Evolutionary conservation across 352 stramenopile species (phyloP).

Genomic region (Phytophthora citricola): DNA sequence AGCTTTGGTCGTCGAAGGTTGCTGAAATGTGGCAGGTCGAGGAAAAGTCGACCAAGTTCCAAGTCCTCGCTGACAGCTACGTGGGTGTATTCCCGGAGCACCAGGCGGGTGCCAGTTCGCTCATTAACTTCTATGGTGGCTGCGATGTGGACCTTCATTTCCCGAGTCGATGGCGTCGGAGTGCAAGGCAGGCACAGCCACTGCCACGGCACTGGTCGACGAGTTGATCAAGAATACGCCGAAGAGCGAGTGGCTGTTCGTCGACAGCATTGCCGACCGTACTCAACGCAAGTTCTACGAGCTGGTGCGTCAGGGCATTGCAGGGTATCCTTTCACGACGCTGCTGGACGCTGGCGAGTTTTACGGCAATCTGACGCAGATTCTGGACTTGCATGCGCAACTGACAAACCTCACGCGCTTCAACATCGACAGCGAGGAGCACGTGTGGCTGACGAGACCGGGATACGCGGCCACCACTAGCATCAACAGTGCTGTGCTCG

Average conservation of each 20-base stretch:
- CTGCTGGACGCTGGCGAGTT: slow-evolving; percentile 43
- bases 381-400: slow-evolving; percentile 39
- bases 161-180: slow-evolving; percentile 35
- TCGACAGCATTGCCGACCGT: slow-evolving; percentile 51
- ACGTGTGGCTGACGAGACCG: slow-evolving; percentile 27
- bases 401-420: slow-evolving; percentile 22
- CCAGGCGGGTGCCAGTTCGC: slow-evolving; percentile 23
- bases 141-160: slow-evolving; percentile 32
- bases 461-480: slow-evolving; percentile 22
- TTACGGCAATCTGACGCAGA: slow-evolving; percentile 39
- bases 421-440: slow-evolving; percentile 25
- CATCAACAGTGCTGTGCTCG: slow-evolving; percentile 13
- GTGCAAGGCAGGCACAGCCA: slow-evolving; percentile 40
- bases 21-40: slow-evolving; percentile 54
- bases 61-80: slow-evolving; percentile 58
- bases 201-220: slow-evolving; percentile 36
- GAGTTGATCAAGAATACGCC: slow-evolving; percentile 37
- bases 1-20: slow-evolving; percentile 44
- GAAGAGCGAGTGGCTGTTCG: slow-evolving; percentile 48
- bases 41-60: slow-evolving; percentile 46
- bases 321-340: slow-evolving; percentile 46
- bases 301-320: slow-evolving; percentile 41
- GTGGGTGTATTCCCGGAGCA: slow-evolving; percentile 56
- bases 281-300: slow-evolving; percentile 61
- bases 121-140: slow-evolving; percentile 53